A percentile compares a stretch with the other conserved stretches of the same genome.
Evolutionary conservation across 345 rosid genomes (phyloP).

Genomic region (Sonneratia alba): DNA sequence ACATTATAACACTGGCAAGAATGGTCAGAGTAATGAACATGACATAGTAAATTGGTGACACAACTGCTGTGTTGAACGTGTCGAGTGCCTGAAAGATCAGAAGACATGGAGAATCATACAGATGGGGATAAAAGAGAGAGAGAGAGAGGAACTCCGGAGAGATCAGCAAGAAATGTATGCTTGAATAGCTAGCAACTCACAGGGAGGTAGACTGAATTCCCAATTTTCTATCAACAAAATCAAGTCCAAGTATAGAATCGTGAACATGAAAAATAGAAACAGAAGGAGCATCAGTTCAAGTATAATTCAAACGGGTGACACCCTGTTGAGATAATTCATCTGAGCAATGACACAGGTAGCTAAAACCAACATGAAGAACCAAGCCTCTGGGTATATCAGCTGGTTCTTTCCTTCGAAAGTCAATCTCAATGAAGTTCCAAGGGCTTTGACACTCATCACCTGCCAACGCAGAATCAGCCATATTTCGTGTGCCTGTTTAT

Average conservation of each 20-base stretch:
- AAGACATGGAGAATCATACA: background rate
- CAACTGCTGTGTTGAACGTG: conserved; percentile 85
- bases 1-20: conserved; percentile 89
- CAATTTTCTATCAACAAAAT: background rate
- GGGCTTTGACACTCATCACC: conserved; percentile 99
- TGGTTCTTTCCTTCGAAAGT: conserved; percentile 91
- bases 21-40: conserved; percentile 93
- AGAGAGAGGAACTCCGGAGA: background rate
- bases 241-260: background rate
- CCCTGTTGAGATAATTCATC: conserved; percentile 94
- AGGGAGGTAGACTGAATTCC: background rate
- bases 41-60: conserved; percentile 85
- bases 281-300: background rate
- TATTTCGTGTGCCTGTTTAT: background rate
- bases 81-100: conserved; percentile 66
- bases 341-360: conserved; percentile 65
- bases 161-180: background rate
- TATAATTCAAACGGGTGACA: conserved; percentile 12
- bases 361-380: conserved; percentile 72
- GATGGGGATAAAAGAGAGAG: background rate
- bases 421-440: conserved; percentile 81
- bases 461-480: conserved; percentile 12
- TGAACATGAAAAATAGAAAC: too few species aligned
- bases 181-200: background rate
- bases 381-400: conserved; percentile 65